These are phyloP conservation scores for Boletus huronensis DNA, from an alignment of 768 basidiomycete species.

Conservation along the genomic window DNA sequence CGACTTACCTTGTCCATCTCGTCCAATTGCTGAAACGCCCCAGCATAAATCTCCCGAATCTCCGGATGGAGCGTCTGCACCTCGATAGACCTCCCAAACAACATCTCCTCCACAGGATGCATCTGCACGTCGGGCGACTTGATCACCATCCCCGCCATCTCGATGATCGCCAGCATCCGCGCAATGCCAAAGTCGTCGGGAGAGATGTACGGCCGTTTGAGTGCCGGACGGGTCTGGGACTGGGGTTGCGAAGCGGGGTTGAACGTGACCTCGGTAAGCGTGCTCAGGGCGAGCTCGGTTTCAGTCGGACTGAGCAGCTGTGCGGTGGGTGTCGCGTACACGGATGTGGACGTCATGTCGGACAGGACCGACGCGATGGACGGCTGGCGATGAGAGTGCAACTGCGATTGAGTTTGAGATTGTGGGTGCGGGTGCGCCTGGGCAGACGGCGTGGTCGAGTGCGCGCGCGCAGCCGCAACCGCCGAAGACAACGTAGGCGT, in stretches of 20 bases:
- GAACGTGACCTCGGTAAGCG: conserved; percentile 12
- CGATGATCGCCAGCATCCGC: conserved; percentile 86
- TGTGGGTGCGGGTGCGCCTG: conserved; percentile 30
- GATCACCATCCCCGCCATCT: conserved; percentile 49
- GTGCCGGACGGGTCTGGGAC: conserved; percentile 11
- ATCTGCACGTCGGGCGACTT: conserved; percentile 37
- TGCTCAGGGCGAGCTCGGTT: conserved; percentile 3
- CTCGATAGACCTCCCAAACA: conserved; percentile 68
- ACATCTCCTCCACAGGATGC: conserved; percentile 66
- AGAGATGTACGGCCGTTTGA: conserved; percentile 50
- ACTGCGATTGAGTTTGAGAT: conserved; percentile 1
- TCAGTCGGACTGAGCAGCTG: conserved; percentile 28
- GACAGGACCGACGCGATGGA: conserved; percentile 78
- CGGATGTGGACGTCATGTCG: conserved; percentile 41
- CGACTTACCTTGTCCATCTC: conserved; percentile 71
- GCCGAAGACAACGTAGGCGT: conserved; percentile 26
- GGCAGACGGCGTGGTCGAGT: conserved; percentile 21
- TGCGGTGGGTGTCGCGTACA: conserved; percentile 43
- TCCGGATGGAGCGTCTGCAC: conserved; percentile 64
- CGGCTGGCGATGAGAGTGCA: conserved; percentile 48
- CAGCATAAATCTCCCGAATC: conserved; percentile 66
- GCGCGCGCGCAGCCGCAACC: conserved; percentile 13
- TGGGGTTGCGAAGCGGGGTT: conserved; percentile 22
- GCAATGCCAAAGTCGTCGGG: conserved; percentile 83
- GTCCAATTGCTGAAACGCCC: conserved; percentile 68